Evolutionary conservation across 768 basidiomycete genomes (phyloP).

Genomic region (Coprinopsis strossmayeri): DNA sequence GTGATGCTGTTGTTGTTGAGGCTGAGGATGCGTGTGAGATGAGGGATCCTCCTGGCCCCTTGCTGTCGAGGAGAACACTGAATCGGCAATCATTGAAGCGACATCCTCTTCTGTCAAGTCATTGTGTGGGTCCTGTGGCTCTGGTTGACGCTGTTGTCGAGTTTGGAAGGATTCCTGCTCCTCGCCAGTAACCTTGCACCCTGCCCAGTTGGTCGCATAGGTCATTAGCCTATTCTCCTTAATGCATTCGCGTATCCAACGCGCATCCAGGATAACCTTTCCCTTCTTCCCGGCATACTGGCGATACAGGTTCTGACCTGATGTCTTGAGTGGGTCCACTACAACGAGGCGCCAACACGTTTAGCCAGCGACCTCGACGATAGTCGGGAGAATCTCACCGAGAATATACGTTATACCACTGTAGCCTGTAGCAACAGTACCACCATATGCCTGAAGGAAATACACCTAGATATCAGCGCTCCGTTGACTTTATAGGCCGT

Average conservation of each 20-base stretch:
- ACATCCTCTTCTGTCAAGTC: too few species aligned
- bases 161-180: constrained; percentile 27
- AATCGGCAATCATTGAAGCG: too few species aligned
- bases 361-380: not conserved
- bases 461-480: not conserved
- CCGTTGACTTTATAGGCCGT: not conserved
- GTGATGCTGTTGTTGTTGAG: not conserved
- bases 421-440: constrained; percentile 65
- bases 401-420: constrained; percentile 77
- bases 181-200: constrained; percentile 70
- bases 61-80: too few species aligned
- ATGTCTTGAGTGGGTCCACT: constrained; percentile 77
- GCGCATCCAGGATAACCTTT: constrained; percentile 66
- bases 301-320: constrained; percentile 75
- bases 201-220: constrained; percentile 71
- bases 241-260: constrained; percentile 77
- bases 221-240: constrained; percentile 64
- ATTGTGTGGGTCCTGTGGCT: not conserved
- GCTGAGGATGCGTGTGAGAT: not conserved
- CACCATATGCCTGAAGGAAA: constrained; percentile 63
- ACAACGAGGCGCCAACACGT: constrained; percentile 6
- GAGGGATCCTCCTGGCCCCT: not conserved
- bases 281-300: constrained; percentile 77
- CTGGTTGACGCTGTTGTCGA: not conserved
- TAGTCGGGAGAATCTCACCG: constrained; percentile 34